Evolutionary conservation across 2,329 filamentous ascomycete genomes (phyloP), one percentile per base, ranked within the genome.

Genomic region (Aspergillus sp.): DNA sequence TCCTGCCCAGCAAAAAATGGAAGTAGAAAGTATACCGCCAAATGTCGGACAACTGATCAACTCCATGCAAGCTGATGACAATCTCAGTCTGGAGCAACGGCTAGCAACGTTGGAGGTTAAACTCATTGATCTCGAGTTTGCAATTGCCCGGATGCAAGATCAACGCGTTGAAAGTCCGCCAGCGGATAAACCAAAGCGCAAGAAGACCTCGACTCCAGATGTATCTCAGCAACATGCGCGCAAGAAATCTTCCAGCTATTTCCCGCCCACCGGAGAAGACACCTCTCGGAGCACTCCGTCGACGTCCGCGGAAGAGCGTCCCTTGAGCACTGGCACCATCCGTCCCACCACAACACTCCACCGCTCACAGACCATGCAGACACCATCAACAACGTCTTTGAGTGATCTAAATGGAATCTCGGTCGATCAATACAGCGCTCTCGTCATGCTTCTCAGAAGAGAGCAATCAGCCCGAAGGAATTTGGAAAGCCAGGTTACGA

Each of bases 61-160:
- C 34, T 56, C 59, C 9, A 67, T 72, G 57, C 66, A 69, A 36
- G 59, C 64, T 32, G 63, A 69, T 42, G 66, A 67, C 26, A 62
- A 61, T 13, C 53, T 64, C 12, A 68, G 61, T 3, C 52, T 75
- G 1, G 71, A 72, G 44, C 70, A 75, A 43, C 64, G 72, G 37
- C 49, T 75, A n/a, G 69, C 69, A 30, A 75, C 72, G 0, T 56
- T 75, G 6, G 72, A 75, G 47, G 72, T 75, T 19, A 75, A 75
- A 47, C 54, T 75, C 39, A 73, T 74, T 49, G 72, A 75, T 38
- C 60, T 75, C 5, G 72, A 75, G 49, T 72, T 72, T 43, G 72
- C 72, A 5, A 70, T 75, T 46, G 69, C 71, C 1, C 69, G 72
- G 41, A 62, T 75, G 46, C 72, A 75, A 51, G 66, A 60, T 37